These are phyloP conservation scores for Scortechinia acanthostroma DNA, from an alignment of 2,329 filamentous ascomycete species.

Conservation along the genomic window DNA sequence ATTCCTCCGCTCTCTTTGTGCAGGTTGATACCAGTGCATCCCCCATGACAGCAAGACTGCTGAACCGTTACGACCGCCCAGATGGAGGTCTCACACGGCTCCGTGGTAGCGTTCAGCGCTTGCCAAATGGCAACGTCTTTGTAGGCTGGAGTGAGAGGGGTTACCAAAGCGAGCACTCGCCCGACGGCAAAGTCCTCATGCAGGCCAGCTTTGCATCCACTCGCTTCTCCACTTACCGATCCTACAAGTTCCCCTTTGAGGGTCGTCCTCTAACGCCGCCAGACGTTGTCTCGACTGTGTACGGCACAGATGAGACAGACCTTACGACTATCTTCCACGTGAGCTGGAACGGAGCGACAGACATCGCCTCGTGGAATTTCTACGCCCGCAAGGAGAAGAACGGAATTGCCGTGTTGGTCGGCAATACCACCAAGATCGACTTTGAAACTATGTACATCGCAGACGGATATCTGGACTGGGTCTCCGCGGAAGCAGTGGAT, in stretches of 20 bases:
- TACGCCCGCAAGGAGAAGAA: constrained; percentile 13
- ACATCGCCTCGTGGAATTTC: constrained; percentile 21
- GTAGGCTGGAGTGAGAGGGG: constrained; percentile 21
- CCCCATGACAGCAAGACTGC: constrained; percentile 15
- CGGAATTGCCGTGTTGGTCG: constrained; percentile 6
- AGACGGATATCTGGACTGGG: constrained; percentile 18
- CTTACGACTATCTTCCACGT: constrained; percentile 19
- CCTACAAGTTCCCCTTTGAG: constrained; percentile 23
- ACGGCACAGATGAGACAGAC: constrained; percentile 13
- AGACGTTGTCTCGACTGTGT: constrained; percentile 15
- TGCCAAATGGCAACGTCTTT: constrained; percentile 22
- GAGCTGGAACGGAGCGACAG: constrained; percentile 25
- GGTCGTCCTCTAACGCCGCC: constrained; percentile 19
- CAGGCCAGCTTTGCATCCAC: constrained; percentile 18
- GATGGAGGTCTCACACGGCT: constrained; percentile 17
- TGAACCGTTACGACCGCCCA: constrained; percentile 18
- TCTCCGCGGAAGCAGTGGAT: constrained; percentile 5
- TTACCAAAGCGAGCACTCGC: constrained; percentile 19
- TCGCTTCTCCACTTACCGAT: constrained; percentile 23
- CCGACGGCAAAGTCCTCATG: constrained; percentile 17
- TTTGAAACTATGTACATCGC: constrained; percentile 9
- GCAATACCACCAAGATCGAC: constrained; percentile 4
- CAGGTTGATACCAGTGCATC: constrained; percentile 13
- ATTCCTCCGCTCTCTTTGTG: constrained; percentile 17
- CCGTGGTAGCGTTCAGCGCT: constrained; percentile 20